phyloP scores from a whole-genome alignment of 2,329 filamentous ascomycete genomes.

The Apiospora malaysiana region DNA sequence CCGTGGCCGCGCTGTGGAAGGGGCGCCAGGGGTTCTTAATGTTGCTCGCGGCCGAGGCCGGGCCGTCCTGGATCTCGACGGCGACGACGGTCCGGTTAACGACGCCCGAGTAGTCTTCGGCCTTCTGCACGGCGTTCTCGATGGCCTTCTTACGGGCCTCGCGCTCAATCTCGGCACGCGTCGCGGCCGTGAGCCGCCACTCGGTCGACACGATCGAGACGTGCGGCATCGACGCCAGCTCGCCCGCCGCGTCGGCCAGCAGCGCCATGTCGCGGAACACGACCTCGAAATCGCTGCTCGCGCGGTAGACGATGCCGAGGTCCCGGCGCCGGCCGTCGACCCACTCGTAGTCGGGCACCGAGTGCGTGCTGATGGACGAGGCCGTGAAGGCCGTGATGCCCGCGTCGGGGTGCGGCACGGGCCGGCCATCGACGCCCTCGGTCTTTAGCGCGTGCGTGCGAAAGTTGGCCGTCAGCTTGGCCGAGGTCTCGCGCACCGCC shows the following conservation, averaged over 20 bases:
- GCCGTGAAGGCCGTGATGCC: conserved; percentile 31
- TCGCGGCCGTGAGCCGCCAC: conserved; percentile 29
- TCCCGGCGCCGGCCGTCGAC: not conserved
- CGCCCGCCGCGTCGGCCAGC: conserved; percentile 25
- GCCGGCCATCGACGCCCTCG: conserved; percentile 25
- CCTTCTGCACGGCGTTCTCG: conserved; percentile 30
- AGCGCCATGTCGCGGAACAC: conserved; percentile 29
- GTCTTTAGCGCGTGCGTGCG: conserved; percentile 27
- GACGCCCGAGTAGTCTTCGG: conserved; percentile 30
- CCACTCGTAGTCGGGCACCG: conserved; percentile 16
- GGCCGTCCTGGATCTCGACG: conserved; percentile 29
- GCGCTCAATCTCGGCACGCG: conserved; percentile 26
- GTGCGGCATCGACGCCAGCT: conserved; percentile 29
- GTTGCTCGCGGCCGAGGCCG: not conserved
- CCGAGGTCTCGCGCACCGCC: conserved; percentile 24
- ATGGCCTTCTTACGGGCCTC: conserved; percentile 31
- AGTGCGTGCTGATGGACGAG: conserved; percentile 26
- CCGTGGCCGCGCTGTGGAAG: not conserved
- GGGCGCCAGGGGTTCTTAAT: not conserved
- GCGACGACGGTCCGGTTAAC: conserved; percentile 28
- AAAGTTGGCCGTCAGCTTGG: conserved; percentile 25
- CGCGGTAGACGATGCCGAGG: conserved; percentile 23
- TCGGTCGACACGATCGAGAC: conserved; percentile 28
- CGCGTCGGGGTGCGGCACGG: conserved; percentile 27
- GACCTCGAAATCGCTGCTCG: conserved; percentile 26